phyloP scores from a whole-genome alignment of 345 rosid genomes.

The Eucalyptus polyanthemos region DNA sequence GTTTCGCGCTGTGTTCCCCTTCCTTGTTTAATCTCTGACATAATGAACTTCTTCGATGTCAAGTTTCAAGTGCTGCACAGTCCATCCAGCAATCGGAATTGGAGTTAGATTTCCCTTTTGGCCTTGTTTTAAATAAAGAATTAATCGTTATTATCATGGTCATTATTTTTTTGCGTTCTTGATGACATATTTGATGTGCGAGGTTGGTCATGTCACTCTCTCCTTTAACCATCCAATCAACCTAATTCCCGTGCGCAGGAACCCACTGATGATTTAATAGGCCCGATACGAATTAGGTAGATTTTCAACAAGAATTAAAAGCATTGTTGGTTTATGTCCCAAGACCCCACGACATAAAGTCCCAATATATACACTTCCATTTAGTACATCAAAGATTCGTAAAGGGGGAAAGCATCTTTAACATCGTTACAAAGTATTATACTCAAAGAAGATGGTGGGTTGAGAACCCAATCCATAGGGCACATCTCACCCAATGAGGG shows the following conservation, averaged over 20 bases:
- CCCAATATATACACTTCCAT: not conserved
- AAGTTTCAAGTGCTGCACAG: not conserved
- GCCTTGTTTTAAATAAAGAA: not conserved
- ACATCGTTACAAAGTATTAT: not conserved
- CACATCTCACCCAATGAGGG: not conserved
- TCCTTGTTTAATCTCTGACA: not conserved
- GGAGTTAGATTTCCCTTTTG: not conserved
- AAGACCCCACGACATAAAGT: not conserved
- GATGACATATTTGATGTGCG: not conserved
- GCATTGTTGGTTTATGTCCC: not conserved
- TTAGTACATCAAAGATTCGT: not conserved
- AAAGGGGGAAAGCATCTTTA: not conserved
- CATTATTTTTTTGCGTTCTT: not conserved
- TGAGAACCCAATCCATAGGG: not conserved
- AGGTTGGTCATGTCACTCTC: not conserved
- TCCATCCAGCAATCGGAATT: not conserved
- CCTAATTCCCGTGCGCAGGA: not conserved
- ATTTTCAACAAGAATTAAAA: not conserved
- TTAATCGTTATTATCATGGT: not conserved
- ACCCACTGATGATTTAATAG: not conserved
- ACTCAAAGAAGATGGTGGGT: not conserved
- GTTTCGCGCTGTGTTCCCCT: not conserved
- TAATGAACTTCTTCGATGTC: conserved; percentile 16
- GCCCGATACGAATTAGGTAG: not conserved
- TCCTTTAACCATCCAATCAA: not conserved